Conservation (phyloP, 2,329 filamentous ascomycete species). For the Pseudocercospora crystallina region DNA sequence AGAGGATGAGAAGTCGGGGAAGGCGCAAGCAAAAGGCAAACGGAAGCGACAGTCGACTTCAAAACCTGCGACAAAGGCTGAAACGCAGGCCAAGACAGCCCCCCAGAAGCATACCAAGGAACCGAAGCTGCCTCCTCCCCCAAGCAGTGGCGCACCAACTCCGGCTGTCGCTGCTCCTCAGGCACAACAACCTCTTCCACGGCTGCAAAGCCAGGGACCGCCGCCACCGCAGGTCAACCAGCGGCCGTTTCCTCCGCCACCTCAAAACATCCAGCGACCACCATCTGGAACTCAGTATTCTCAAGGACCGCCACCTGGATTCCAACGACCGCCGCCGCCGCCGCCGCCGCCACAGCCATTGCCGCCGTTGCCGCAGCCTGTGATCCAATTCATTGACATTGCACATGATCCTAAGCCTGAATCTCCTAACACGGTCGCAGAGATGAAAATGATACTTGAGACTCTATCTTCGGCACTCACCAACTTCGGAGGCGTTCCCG, state of each 20-base stretch:
- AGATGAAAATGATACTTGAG: constrained; percentile 30
- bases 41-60: constrained; percentile 9
- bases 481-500: constrained; percentile 30
- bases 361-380: constrained; percentile 16
- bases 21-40: constrained; percentile 10
- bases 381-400: constrained; percentile 25
- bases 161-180: too few species aligned
- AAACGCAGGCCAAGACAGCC: background rate
- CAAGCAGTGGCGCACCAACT: too few species aligned
- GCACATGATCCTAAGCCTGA: constrained; percentile 17
- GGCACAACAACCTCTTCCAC: background rate
- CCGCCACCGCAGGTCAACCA: background rate
- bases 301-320: constrained; percentile 5
- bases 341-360: constrained; percentile 10
- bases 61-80: constrained; percentile 49
- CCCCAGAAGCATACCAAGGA: constrained; percentile 4
- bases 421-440: constrained; percentile 21
- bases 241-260: constrained; percentile 1
- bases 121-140: background rate
- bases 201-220: background rate
- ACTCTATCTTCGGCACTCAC: constrained; percentile 28
- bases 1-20: constrained; percentile 10
- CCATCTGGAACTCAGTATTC: constrained; percentile 9
- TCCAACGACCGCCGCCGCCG: constrained; percentile 10
- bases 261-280: background rate